A percentile compares a stretch with the other conserved stretches of the same genome.
Conservation (phyloP, 305 asterid genomes). For the Galium porrigens region DNA sequence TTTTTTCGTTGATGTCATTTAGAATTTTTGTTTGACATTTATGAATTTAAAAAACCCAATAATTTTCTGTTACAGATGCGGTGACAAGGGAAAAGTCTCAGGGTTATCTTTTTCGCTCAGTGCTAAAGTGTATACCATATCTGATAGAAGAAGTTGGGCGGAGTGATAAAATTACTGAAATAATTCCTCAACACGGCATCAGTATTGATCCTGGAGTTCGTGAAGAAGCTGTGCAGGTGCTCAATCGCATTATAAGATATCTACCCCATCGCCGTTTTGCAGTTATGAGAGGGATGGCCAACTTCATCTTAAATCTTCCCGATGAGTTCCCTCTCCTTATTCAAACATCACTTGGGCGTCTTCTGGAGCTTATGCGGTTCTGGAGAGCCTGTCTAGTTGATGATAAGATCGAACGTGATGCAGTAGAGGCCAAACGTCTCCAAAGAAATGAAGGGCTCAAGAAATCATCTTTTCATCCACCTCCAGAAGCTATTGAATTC, state of each 20-base stretch:
- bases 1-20: background rate
- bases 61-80: slow-evolving; percentile 51
- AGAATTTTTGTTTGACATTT: background rate
- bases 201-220: slow-evolving; percentile 99
- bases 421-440: slow-evolving; percentile 50
- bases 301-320: slow-evolving; percentile 78
- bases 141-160: slow-evolving; percentile 98
- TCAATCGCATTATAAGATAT: slow-evolving; percentile 76
- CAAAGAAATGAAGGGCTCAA: slow-evolving; percentile 81
- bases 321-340: slow-evolving; percentile 99
- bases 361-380: slow-evolving; percentile 89
- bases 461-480: slow-evolving; percentile 67
- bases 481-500: slow-evolving; percentile 74
- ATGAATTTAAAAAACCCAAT: background rate
- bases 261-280: slow-evolving; percentile 99
- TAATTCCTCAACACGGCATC: slow-evolving; percentile 96
- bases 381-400: slow-evolving; percentile 90
- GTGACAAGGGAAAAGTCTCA: slow-evolving; percentile 92
- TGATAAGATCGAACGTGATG: slow-evolving; percentile 49
- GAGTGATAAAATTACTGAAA: slow-evolving; percentile 89
- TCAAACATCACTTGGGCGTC: slow-evolving; percentile 95
- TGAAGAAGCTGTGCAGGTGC: slow-evolving; percentile 95
- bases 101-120: slow-evolving; percentile 93
- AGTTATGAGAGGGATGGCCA: slow-evolving; percentile 96
- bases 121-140: slow-evolving; percentile 95